Conservation (phyloP, 176 grass and related monocot genomes). For the Bromus sterilis region DNA sequence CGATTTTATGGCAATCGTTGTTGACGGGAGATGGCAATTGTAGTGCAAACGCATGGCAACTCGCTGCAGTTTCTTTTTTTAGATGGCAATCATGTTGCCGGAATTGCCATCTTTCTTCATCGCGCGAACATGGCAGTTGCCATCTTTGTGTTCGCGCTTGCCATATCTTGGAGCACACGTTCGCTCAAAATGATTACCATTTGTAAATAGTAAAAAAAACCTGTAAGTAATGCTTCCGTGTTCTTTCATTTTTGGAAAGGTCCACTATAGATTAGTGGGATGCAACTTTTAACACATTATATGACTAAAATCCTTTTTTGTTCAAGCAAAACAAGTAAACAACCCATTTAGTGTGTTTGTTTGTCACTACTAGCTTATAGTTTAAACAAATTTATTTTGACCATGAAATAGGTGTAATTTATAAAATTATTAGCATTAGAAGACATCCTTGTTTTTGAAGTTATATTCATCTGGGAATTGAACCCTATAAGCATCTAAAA, state of each 20-base stretch:
- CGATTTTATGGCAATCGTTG: no score
- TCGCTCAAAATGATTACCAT: no score
- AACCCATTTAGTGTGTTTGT: not conserved
- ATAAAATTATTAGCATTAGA: not conserved
- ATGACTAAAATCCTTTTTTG: not conserved
- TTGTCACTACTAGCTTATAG: not conserved
- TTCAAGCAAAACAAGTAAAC: not conserved
- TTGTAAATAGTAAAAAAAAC: not conserved
- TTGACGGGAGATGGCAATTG: no score
- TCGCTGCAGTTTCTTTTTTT: no score
- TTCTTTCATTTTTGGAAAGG: not conserved
- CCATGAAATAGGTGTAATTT: not conserved
- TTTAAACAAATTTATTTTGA: not conserved
- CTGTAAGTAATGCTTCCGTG: not conserved
- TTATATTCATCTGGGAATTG: not conserved
- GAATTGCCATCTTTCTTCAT: no score
- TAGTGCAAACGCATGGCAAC: no score
- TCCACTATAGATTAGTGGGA: not conserved
- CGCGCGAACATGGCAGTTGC: no score
- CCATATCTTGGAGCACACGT: no score
- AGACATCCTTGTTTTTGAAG: not conserved
- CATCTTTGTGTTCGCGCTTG: no score
- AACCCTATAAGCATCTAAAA: not conserved
- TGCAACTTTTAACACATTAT: not conserved
- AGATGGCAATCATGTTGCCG: no score